Percentiles rank a stretch among this genome's conserved stretches.
Conservation (phyloP, 2,329 filamentous ascomycete genomes). For the Beauveria medogensis region DNA sequence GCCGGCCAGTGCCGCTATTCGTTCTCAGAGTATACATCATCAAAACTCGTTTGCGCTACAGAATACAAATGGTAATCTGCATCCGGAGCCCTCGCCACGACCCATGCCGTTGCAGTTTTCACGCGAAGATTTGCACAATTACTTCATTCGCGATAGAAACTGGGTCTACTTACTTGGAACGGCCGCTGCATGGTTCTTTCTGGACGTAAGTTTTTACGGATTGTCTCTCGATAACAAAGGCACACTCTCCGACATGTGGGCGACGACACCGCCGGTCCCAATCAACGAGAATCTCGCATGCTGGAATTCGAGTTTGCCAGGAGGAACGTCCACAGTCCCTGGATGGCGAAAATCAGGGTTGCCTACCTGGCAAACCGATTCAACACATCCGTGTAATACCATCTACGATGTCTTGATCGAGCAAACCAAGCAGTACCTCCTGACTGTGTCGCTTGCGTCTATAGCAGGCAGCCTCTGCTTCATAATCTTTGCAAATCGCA, state of each 20-base stretch:
- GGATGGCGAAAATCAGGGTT: conserved; percentile 31
- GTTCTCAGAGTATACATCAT: not conserved
- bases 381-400: conserved; percentile 39
- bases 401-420: conserved; percentile 44
- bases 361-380: conserved; percentile 43
- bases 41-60: conserved; percentile 18
- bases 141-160: conserved; percentile 41
- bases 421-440: conserved; percentile 44
- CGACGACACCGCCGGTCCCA: conserved; percentile 23
- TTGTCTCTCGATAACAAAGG: conserved; percentile 41
- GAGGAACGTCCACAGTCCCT: conserved; percentile 36
- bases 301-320: conserved; percentile 37
- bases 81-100: conserved; percentile 25
- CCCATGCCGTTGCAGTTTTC: conserved; percentile 42
- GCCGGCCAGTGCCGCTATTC: conserved; percentile 14
- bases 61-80: conserved; percentile 24
- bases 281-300: conserved; percentile 34
- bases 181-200: conserved; percentile 42
- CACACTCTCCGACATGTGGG: conserved; percentile 36
- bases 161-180: conserved; percentile 39
- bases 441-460: conserved; percentile 44
- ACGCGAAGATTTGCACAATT: conserved; percentile 38
- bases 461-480: conserved; percentile 43
- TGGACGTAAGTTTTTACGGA: conserved; percentile 51
- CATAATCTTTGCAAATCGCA: conserved; percentile 38